phyloP scores from a whole-genome alignment of 768 basidiomycete genomes.

The Kwoniella dendrophila region DNA sequence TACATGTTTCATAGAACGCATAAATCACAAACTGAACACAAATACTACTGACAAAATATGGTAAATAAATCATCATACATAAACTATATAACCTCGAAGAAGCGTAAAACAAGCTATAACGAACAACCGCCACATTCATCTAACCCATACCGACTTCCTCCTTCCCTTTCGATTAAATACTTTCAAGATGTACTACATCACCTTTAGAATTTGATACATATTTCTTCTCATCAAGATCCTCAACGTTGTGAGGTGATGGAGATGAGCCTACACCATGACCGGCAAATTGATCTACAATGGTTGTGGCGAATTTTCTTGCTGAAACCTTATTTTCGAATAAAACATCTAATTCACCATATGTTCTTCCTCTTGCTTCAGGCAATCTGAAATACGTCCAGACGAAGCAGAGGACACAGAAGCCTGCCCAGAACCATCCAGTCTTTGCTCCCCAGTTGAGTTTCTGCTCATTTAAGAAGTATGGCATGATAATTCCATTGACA shows the following conservation, averaged over 20 bases:
- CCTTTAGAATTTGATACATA: background rate
- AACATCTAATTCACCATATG: conserved; percentile 49
- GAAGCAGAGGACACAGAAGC: conserved; percentile 23
- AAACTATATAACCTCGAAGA: too few relatives aligned
- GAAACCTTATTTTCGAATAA: conserved; percentile 50
- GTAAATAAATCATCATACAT: too few relatives aligned
- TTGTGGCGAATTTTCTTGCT: conserved; percentile 45
- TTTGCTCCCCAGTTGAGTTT: conserved; percentile 45
- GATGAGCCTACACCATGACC: background rate
- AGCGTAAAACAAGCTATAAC: too few relatives aligned
- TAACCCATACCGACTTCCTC: too few relatives aligned
- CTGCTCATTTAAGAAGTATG: conserved; percentile 35
- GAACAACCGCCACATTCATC: too few relatives aligned
- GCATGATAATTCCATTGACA: conserved; percentile 31
- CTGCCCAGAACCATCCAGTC: conserved; percentile 46
- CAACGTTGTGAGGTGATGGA: background rate
- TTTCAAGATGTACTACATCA: background rate
- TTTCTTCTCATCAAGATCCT: conserved; percentile 1
- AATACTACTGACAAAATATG: too few relatives aligned
- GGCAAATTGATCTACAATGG: conserved; percentile 23
- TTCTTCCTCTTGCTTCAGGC: conserved; percentile 37
- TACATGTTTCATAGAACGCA: too few relatives aligned
- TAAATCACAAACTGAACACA: too few relatives aligned
- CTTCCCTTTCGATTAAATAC: too few relatives aligned
- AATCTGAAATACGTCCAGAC: conserved; percentile 30